Evolutionary conservation across 2,329 filamentous ascomycete genomes (phyloP).

Genomic region (Verticillium klebahnii): DNA sequence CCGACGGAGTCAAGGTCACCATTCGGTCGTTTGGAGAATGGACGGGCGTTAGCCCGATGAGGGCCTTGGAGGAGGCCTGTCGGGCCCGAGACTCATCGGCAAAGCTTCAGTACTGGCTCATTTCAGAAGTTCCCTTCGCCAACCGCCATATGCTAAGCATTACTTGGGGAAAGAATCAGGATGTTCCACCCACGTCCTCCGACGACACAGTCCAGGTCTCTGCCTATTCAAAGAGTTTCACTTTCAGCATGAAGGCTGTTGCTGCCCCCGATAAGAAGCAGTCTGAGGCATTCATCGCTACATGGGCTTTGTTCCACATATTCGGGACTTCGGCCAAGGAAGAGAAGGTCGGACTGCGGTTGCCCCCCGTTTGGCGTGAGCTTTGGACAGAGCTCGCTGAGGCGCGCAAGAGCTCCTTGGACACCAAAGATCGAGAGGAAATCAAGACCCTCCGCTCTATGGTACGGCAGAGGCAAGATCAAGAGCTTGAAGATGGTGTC

Average conservation of each 20-base stretch:
- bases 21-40: constrained; percentile 83
- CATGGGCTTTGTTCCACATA: constrained; percentile 73
- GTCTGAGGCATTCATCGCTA: constrained; percentile 83
- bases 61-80: constrained; percentile 82
- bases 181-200: constrained; percentile 34
- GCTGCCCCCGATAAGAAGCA: constrained; percentile 73
- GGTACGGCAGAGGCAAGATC: constrained; percentile 63
- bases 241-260: constrained; percentile 68
- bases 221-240: constrained; percentile 47
- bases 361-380: constrained; percentile 79
- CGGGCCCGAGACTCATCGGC: constrained; percentile 70
- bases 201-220: constrained; percentile 32
- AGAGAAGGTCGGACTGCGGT: constrained; percentile 74
- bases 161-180: constrained; percentile 73
- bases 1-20: constrained; percentile 50
- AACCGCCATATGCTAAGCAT: constrained; percentile 73
- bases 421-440: constrained; percentile 64
- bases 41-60: constrained; percentile 69
- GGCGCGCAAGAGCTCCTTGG: constrained; percentile 63
- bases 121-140: constrained; percentile 71
- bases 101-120: constrained; percentile 60
- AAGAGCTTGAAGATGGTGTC: constrained; percentile 68
- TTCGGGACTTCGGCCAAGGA: constrained; percentile 77
- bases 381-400: constrained; percentile 77
- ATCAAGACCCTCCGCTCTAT: constrained; percentile 66